These are phyloP conservation scores for Moniliella sp. DNA, from an alignment of 1,284 basidiomycete species.

Conservation along the genomic window DNA sequence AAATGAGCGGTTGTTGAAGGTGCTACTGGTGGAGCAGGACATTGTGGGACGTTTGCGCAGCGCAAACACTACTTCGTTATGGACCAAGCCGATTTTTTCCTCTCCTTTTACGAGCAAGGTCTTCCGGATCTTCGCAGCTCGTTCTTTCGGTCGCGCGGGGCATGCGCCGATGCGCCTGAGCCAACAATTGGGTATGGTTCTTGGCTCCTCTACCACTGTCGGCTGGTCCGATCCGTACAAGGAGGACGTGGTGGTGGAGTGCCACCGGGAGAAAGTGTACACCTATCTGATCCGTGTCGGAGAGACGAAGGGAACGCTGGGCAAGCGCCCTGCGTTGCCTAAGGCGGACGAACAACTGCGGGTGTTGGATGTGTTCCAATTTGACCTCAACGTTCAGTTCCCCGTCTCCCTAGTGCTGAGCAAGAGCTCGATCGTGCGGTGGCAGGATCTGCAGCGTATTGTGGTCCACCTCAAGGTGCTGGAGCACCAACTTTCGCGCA, in stretches of 20 bases:
- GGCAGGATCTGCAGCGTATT: constrained; percentile 26
- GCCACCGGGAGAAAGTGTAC: constrained; percentile 26
- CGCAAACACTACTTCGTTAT: constrained; percentile 30
- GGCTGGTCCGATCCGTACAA: constrained; percentile 26
- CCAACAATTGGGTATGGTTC: constrained; percentile 26
- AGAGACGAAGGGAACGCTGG: constrained; percentile 31
- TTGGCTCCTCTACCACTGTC: constrained; percentile 24
- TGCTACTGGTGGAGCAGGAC: constrained; percentile 26
- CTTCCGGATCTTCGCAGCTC: constrained; percentile 22
- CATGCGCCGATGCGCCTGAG: constrained; percentile 23
- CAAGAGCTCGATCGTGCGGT: constrained; percentile 30
- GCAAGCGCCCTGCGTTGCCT: too few relatives aligned
- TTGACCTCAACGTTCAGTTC: constrained; percentile 29
- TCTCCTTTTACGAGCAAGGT: constrained; percentile 27
- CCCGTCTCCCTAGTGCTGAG: constrained; percentile 31
- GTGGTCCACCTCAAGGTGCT: constrained; percentile 28
- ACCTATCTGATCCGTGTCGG: constrained; percentile 30
- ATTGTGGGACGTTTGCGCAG: constrained; percentile 23
- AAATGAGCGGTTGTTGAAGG: constrained; percentile 22
- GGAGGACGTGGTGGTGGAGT: constrained; percentile 27
- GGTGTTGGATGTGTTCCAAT: constrained; percentile 25
- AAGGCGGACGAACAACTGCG: too few relatives aligned
- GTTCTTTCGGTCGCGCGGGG: constrained; percentile 36
- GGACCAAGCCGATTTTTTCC: constrained; percentile 25
- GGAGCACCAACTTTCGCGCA: constrained; percentile 17